Evolutionary conservation across 495 filamentous ascomycete species (phyloP).

Genomic region (Tuber borchii): DNA sequence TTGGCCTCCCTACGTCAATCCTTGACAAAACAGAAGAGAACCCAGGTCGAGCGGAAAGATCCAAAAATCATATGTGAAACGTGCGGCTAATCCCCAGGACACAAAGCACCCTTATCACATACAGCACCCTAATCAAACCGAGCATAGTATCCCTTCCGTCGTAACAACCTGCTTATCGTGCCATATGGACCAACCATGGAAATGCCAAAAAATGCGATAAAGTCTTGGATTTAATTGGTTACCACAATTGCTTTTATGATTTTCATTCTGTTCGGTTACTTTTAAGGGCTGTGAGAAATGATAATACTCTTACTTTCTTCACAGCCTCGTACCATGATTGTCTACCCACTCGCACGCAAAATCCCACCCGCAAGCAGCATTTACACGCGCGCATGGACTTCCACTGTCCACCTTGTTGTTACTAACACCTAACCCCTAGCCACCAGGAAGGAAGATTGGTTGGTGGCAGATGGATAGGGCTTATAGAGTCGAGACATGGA

Average conservation of each 20-base stretch:
- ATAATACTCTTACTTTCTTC: neutral
- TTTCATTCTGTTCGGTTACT: too few relatives aligned
- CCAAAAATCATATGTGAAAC: neutral
- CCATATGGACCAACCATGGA: too few relatives aligned
- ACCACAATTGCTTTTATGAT: too few relatives aligned
- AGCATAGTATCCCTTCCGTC: too few relatives aligned
- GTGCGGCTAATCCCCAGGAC: neutral
- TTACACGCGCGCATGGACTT: neutral
- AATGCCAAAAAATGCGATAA: too few relatives aligned
- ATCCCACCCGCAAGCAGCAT: neutral
- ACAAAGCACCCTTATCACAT: neutral
- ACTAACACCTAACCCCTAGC: neutral
- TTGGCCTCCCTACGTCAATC: neutral
- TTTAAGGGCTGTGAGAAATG: too few relatives aligned
- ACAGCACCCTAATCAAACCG: neutral
- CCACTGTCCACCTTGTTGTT: neutral
- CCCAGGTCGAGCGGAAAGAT: neutral
- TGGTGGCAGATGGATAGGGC: neutral
- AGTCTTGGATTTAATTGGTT: too few relatives aligned
- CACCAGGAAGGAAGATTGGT: neutral
- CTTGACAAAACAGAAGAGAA: neutral
- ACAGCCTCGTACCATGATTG: neutral
- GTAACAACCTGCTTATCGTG: too few relatives aligned
- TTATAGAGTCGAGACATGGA: neutral
- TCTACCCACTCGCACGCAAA: neutral